Conservation (phyloP, 1,139 yeast species). For the Torulaspora globosa region DNA sequence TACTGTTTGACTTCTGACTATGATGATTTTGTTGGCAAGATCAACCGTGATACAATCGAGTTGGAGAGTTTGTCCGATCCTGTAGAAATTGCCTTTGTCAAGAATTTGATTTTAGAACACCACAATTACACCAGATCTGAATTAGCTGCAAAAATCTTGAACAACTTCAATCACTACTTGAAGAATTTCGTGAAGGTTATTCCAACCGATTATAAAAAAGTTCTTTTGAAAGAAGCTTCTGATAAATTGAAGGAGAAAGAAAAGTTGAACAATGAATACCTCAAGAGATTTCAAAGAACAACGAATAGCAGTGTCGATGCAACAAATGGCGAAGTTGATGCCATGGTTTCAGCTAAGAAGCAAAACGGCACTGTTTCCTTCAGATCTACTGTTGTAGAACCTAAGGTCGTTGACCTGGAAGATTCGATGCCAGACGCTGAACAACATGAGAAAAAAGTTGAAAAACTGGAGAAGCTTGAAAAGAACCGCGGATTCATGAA, state of each 20-base stretch:
- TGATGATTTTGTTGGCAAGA: slow-evolving; percentile 80
- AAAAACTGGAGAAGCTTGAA: slow-evolving; percentile 52
- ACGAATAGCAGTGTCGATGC: slow-evolving; percentile 83
- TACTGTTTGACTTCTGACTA: slow-evolving; percentile 87
- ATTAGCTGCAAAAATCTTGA: slow-evolving; percentile 77
- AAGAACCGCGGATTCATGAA: slow-evolving; percentile 89
- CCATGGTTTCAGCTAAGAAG: slow-evolving; percentile 44
- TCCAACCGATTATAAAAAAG: slow-evolving; percentile 88
- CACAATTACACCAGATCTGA: slow-evolving; percentile 92
- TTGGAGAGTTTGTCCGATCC: slow-evolving; percentile 76
- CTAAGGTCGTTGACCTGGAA: slow-evolving; percentile 83
- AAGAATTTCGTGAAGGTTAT: slow-evolving; percentile 91
- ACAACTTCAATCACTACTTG: slow-evolving; percentile 81
- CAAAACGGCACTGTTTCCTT: slow-evolving; percentile 43
- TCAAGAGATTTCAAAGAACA: slow-evolving; percentile 52
- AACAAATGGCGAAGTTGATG: slow-evolving; percentile 72
- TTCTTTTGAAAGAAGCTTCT: slow-evolving; percentile 71
- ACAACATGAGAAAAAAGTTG: slow-evolving; percentile 55
- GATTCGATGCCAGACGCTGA: slow-evolving; percentile 74
- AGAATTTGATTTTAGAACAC: slow-evolving; percentile 92
- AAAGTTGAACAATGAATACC: slow-evolving; percentile 42
- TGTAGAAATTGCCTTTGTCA: slow-evolving; percentile 86
- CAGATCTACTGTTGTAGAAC: slow-evolving; percentile 54
- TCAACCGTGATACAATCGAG: slow-evolving; percentile 79
- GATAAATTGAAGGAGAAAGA: slow-evolving; percentile 55